These are phyloP conservation scores for Teratosphaeria zuluensis DNA, from an alignment of 2,329 filamentous ascomycete genomes.

Conservation along the genomic window DNA sequence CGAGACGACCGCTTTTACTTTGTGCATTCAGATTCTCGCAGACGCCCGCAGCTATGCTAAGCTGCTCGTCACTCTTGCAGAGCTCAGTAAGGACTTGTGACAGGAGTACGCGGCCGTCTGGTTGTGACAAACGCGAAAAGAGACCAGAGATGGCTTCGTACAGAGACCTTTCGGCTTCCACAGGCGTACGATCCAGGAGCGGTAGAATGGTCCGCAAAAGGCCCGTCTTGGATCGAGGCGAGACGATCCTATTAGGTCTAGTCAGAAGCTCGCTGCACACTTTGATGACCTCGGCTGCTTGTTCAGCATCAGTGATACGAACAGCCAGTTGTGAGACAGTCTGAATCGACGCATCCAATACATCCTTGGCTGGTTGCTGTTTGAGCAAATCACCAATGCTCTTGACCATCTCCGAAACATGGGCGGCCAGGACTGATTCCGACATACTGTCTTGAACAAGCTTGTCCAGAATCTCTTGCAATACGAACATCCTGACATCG, in stretches of 20 bases:
- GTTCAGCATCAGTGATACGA: constrained; percentile 56
- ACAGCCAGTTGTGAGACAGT: constrained; percentile 67
- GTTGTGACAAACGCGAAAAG: constrained; percentile 85
- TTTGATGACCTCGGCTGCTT: constrained; percentile 67
- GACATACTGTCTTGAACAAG: constrained; percentile 50
- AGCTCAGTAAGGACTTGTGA: constrained; percentile 65
- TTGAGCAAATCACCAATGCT: constrained; percentile 45
- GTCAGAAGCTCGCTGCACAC: constrained; percentile 73
- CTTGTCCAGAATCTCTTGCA: constrained; percentile 62
- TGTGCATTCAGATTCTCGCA: constrained; percentile 77
- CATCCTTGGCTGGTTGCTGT: constrained; percentile 55
- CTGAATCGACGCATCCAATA: constrained; percentile 70
- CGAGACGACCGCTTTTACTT: constrained; percentile 50
- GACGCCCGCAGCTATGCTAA: constrained; percentile 56
- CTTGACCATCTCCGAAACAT: constrained; percentile 56
- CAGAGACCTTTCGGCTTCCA: constrained; percentile 34
- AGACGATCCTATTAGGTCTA: constrained; percentile 76
- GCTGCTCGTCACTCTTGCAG: constrained; percentile 51
- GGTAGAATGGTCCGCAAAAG: constrained; percentile 71
- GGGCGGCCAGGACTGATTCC: constrained; percentile 53
- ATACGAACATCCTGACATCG: constrained; percentile 72
- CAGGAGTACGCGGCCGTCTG: constrained; percentile 62
- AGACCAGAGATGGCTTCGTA: constrained; percentile 69
- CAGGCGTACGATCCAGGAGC: constrained; percentile 38
- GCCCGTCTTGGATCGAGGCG: constrained; percentile 69